These are phyloP conservation scores for Suhomyces pyralidae DNA, from an alignment of 805 yeast genomes.

Conservation along the genomic window DNA sequence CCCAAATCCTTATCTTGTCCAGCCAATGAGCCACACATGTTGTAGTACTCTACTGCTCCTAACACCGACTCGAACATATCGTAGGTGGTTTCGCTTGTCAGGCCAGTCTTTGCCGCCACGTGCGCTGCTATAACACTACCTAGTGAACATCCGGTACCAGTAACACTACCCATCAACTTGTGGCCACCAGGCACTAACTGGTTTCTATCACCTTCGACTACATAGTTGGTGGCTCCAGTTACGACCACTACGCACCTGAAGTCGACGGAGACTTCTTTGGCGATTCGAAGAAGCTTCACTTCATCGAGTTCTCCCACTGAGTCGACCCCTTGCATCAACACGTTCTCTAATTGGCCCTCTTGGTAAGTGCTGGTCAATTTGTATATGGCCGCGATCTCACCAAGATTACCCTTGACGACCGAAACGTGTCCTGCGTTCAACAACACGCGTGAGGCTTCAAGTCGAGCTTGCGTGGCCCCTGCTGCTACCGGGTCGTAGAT, in stretches of 20 bases:
- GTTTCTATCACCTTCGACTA: conserved; percentile 23
- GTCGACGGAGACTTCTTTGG: conserved; percentile 46
- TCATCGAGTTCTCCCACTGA: conserved; percentile 26
- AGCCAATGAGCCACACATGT: conserved; percentile 59
- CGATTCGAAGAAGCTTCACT: conserved; percentile 36
- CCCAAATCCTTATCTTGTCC: conserved; percentile 18
- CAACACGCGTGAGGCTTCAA: conserved; percentile 43
- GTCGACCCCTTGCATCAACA: conserved; percentile 73
- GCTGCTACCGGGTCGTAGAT: conserved; percentile 92
- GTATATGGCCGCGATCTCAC: conserved; percentile 71
- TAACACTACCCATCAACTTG: conserved; percentile 59
- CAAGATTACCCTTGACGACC: conserved; percentile 81
- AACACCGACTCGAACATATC: conserved; percentile 46
- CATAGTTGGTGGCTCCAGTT: conserved; percentile 51
- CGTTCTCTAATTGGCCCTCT: neutral
- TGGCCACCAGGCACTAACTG: conserved; percentile 54
- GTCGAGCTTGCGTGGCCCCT: conserved; percentile 70
- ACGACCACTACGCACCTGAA: conserved; percentile 63
- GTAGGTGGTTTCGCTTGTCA: conserved; percentile 6
- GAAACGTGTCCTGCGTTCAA: conserved; percentile 56
- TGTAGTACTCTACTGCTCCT: conserved; percentile 57
- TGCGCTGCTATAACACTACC: conserved; percentile 68
- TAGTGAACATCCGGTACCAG: conserved; percentile 82
- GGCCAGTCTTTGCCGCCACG: conserved; percentile 44
- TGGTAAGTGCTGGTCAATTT: conserved; percentile 24